Conservation (phyloP, 768 basidiomycete genomes). For the Xerocomellus intermedius region DNA sequence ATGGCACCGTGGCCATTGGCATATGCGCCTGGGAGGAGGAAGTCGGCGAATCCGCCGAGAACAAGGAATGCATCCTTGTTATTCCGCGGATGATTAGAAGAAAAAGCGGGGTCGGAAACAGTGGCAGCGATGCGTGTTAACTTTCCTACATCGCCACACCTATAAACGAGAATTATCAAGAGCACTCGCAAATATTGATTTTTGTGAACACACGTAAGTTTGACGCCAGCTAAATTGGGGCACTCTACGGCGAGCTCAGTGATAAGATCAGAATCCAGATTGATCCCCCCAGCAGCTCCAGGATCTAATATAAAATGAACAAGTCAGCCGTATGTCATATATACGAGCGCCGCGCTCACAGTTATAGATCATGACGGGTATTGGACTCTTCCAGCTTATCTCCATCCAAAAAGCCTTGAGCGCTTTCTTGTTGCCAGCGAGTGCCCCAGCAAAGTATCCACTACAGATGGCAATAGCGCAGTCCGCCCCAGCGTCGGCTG, state of each 20-base stretch:
- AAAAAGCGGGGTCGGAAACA: conserved; percentile 58
- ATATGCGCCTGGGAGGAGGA: conserved; percentile 69
- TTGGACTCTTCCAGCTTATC: conserved; percentile 73
- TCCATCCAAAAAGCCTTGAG: conserved; percentile 79
- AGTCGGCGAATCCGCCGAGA: conserved; percentile 84
- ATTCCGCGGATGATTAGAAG: conserved; percentile 62
- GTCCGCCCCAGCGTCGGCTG: conserved; percentile 84
- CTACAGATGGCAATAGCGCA: conserved; percentile 81
- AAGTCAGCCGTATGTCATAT: not conserved
- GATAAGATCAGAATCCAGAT: conserved; percentile 87
- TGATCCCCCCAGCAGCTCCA: conserved; percentile 84
- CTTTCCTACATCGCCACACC: conserved; percentile 91
- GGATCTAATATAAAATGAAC: conserved; percentile 53
- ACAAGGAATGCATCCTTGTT: conserved; percentile 72
- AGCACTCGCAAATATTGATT: not conserved
- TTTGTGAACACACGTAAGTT: conserved; percentile 68
- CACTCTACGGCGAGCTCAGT: conserved; percentile 72
- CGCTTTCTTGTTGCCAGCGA: conserved; percentile 59
- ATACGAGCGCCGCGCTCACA: conserved; percentile 44
- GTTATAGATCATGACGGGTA: conserved; percentile 88
- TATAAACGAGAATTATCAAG: conserved; percentile 30
- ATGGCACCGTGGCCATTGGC: conserved; percentile 85
- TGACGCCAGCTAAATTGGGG: conserved; percentile 81
- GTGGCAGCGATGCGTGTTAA: conserved; percentile 77
- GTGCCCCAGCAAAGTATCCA: conserved; percentile 82